Evolutionary conservation across 2,329 filamentous ascomycete species (phyloP), one percentile per base, ranked within the genome.

Genomic region (Neocucurbitaria cava): DNA sequence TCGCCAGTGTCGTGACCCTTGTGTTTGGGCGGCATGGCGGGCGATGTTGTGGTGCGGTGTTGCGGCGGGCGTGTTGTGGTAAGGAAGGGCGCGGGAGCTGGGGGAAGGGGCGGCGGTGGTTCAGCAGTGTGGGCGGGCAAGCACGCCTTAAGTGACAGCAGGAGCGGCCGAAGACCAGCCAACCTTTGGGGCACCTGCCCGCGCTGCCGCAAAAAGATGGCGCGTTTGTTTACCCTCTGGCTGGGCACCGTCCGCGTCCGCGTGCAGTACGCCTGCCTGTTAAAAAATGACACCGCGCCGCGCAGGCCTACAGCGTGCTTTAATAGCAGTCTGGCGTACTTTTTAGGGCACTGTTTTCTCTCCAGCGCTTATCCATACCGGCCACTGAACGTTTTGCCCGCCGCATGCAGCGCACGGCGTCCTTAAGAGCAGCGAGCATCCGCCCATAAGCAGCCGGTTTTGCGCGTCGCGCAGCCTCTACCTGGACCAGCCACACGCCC

Each of bases 1-100:
- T 75, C 71, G 52, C 68, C 70, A 33, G 66, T 70, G 40, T 71
- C 69, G 30, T 73, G 67, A 46, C 67, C 64, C 62, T 76, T 75
- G 9, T 66, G 47, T 47, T 64, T 64, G 43, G 61, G 61, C 13
- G 65, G 65, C 70, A 73, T 73, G 56, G 20, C 24, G 36, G 46
- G 44, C 7, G 52, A 39, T 20, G 56, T 38, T 44, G 54, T 33
- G 59, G 18, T 46, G 54, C 44, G 33, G 40, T 26, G 46, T 13
- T 39, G 44, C 26, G 8, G 38, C 20, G 46, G 36, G 26, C 23
- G 51, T 54, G 59, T 39, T 38, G 52, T 51, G 45, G 52, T 31
- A 36, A 46, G 30, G 31, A 20, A 23, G 46, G 49, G 47, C n/a
- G 51, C 21, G 55, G 41, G 43, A 44, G 42, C 23, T 36, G 13